A percentile compares a stretch with the other conserved stretches of the same genome.
Conservation (phyloP, 768 basidiomycete species). For the Leucocoprinus sp. region DNA sequence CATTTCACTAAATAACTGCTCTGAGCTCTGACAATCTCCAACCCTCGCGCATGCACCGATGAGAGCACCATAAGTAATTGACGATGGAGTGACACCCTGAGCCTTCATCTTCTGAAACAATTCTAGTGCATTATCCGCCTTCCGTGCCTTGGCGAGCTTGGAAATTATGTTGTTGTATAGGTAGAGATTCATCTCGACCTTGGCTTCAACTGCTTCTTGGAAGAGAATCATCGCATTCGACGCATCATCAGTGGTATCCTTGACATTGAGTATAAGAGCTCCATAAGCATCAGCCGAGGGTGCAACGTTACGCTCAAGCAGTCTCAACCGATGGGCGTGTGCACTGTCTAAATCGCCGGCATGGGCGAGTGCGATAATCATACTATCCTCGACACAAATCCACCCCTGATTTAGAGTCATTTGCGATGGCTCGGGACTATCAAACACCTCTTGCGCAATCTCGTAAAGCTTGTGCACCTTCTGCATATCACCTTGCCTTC, state of each 20-base stretch:
- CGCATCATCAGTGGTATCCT: slow-evolving; percentile 95
- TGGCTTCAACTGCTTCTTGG: slow-evolving; percentile 62
- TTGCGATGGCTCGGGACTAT: slow-evolving; percentile 26
- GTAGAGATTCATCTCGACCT: slow-evolving; percentile 74
- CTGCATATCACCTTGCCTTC: slow-evolving; percentile 50
- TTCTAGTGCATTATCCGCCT: slow-evolving; percentile 82
- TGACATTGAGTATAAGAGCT: slow-evolving; percentile 76
- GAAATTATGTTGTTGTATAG: slow-evolving; percentile 98
- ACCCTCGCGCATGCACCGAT: slow-evolving; percentile 92
- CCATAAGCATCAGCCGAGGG: slow-evolving; percentile 91
- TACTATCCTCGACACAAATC: slow-evolving; percentile 77
- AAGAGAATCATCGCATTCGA: slow-evolving; percentile 80
- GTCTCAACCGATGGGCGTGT: slow-evolving; percentile 69
- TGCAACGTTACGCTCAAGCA: slow-evolving; percentile 67
- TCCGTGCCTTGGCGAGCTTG: slow-evolving; percentile 89
- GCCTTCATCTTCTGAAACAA: slow-evolving; percentile 86
- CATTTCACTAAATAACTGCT: slow-evolving; percentile 86
- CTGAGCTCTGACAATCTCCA: slow-evolving; percentile 78
- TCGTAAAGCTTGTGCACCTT: slow-evolving; percentile 62
- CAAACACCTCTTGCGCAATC: slow-evolving; percentile 55
- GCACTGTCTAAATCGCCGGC: slow-evolving; percentile 73
- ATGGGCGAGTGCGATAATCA: slow-evolving; percentile 83
- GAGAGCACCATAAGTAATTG: slow-evolving; percentile 91
- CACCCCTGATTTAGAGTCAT: slow-evolving; percentile 36
- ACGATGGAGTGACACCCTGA: slow-evolving; percentile 51